These are phyloP conservation scores for Naganishia sp. DNA, from an alignment of 1,284 basidiomycete species.

Conservation along the genomic window DNA sequence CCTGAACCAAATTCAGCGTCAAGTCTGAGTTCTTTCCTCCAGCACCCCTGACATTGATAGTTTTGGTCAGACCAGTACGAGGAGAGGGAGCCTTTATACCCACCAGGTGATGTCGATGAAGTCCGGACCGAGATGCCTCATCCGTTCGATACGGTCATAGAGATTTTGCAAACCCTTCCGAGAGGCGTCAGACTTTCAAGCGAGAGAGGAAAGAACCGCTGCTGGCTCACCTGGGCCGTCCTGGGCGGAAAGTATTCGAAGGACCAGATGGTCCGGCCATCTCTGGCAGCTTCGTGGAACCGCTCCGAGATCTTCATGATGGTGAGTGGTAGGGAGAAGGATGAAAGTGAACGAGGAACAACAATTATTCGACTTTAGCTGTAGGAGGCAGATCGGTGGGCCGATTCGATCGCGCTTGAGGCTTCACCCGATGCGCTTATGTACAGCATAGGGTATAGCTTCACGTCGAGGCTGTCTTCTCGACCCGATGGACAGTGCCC, in stretches of 20 bases:
- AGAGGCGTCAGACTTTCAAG: slow-evolving; percentile 32
- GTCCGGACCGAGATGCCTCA: slow-evolving; percentile 92
- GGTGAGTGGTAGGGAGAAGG: slow-evolving; percentile 1
- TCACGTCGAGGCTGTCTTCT: not conserved
- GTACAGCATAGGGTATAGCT: not conserved
- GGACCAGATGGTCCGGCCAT: slow-evolving; percentile 87
- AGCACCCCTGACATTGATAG: slow-evolving; percentile 69
- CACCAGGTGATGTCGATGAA: slow-evolving; percentile 98
- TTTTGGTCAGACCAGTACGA: not conserved
- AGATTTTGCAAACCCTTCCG: slow-evolving; percentile 85
- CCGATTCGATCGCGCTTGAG: slow-evolving; percentile 4
- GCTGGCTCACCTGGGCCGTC: slow-evolving; percentile 72
- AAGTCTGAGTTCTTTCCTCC: slow-evolving; percentile 91
- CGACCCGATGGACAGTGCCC: not conserved
- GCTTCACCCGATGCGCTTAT: slow-evolving; percentile 4
- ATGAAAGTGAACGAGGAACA: too few species aligned
- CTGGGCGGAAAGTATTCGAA: slow-evolving; percentile 97
- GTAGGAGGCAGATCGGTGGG: not conserved
- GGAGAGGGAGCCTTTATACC: slow-evolving; percentile 37
- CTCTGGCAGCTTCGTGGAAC: slow-evolving; percentile 76
- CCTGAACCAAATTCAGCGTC: slow-evolving; percentile 93
- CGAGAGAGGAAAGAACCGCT: slow-evolving; percentile 1
- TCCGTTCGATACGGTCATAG: slow-evolving; percentile 94
- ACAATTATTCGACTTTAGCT: too few species aligned
- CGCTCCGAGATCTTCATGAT: slow-evolving; percentile 89